A percentile compares a stretch with the other conserved stretches of the same genome.
Conservation (phyloP, 768 basidiomycete species). For the Phanerochaete sordida region DNA sequence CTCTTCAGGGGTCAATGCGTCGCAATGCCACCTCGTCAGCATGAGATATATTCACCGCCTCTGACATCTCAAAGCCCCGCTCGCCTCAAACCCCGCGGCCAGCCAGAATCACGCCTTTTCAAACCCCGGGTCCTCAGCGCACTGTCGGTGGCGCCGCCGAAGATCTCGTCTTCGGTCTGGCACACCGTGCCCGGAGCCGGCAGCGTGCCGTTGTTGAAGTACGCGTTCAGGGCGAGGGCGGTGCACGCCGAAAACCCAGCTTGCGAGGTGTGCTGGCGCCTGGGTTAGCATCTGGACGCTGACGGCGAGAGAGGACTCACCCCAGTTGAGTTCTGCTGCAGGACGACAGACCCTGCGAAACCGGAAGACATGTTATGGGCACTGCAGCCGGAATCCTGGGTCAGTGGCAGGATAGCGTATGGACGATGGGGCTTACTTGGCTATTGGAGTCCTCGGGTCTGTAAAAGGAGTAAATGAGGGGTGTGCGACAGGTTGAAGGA, state of each 20-base stretch:
- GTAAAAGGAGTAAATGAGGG: too few relatives aligned
- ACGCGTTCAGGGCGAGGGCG: constrained; percentile 17
- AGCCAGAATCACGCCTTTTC: too few relatives aligned
- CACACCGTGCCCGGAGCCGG: constrained; percentile 22
- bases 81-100: too few relatives aligned
- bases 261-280: constrained; percentile 17
- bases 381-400: not conserved
- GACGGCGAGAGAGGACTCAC: not conserved
- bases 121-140: not conserved
- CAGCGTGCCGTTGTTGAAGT: constrained; percentile 22
- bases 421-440: not conserved
- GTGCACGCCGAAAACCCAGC: constrained; percentile 19
- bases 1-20: too few relatives aligned
- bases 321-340: constrained; percentile 11
- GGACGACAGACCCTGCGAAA: constrained; percentile 7
- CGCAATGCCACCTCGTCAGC: too few relatives aligned
- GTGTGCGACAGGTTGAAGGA: not conserved
- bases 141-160: not conserved
- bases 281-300: not conserved
- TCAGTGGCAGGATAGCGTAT: not conserved
- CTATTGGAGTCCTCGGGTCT: constrained; percentile 15
- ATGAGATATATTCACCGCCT: too few relatives aligned
- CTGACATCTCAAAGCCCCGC: too few relatives aligned
- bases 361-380: constrained; percentile 6
- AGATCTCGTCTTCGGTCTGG: constrained; percentile 10